Conservation (phyloP, 2,329 filamentous ascomycete genomes). For the Chalaropsis ovoidea region DNA sequence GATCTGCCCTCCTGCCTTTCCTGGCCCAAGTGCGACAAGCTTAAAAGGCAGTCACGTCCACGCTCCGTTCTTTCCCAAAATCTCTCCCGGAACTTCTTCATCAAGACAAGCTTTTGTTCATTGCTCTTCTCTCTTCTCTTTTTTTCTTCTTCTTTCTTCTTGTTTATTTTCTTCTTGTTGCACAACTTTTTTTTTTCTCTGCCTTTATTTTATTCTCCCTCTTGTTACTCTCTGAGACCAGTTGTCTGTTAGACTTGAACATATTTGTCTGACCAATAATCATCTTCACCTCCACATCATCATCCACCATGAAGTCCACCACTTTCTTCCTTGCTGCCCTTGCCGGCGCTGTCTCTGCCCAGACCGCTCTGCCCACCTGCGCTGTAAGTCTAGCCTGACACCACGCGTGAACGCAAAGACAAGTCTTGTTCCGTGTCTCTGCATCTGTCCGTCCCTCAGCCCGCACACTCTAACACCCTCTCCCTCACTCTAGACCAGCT, state of each 20-base stretch:
- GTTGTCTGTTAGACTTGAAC: background rate
- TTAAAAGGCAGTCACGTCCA: slow-evolving; percentile 10
- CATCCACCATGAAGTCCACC: slow-evolving; percentile 33
- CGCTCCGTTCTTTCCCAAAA: slow-evolving; percentile 1
- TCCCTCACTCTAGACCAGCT: slow-evolving; percentile 29
- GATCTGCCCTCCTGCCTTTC: background rate
- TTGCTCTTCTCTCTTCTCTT: background rate
- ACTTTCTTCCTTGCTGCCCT: slow-evolving; percentile 31
- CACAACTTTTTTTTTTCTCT: slow-evolving; percentile 12
- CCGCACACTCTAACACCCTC: background rate
- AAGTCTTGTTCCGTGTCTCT: background rate
- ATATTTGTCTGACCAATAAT: slow-evolving; percentile 7
- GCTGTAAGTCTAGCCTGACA: slow-evolving; percentile 32
- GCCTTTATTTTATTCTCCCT: slow-evolving; percentile 12
- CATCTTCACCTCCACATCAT: background rate
- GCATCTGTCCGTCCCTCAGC: too few species aligned
- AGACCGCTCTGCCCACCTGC: slow-evolving; percentile 33
- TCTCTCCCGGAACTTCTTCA: background rate
- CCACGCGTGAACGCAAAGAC: background rate
- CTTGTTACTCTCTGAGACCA: slow-evolving; percentile 11
- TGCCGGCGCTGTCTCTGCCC: slow-evolving; percentile 33
- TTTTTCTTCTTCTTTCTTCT: slow-evolving; percentile 17
- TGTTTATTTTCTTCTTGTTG: background rate
- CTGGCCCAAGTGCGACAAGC: background rate
- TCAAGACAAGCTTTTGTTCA: slow-evolving; percentile 14